Evolutionary conservation across 192 early-diverging fungal species (phyloP).

Genomic region (Diversispora epigaea): DNA sequence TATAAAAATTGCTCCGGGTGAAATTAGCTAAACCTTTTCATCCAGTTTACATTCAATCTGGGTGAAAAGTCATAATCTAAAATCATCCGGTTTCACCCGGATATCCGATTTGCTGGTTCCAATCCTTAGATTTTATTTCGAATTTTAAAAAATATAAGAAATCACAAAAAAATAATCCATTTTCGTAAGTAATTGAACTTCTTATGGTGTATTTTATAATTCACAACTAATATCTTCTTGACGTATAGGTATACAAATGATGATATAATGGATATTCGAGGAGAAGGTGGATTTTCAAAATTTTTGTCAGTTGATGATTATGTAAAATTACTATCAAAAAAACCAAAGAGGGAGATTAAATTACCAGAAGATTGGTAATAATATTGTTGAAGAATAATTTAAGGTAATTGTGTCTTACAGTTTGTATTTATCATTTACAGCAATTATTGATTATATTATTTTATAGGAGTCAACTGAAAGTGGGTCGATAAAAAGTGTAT

Average conservation of each 20-base stretch:
- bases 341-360: slow-evolving; percentile 9
- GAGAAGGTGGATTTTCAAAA: slow-evolving; percentile 18
- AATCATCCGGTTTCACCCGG: no score
- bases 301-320: slow-evolving; percentile 15
- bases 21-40: no score
- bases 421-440: no score
- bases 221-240: slow-evolving; percentile 24
- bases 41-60: no score
- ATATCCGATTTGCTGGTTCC: no score
- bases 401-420: no score
- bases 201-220: neutral
- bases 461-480: no score
- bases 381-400: slow-evolving; percentile 15
- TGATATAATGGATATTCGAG: slow-evolving; percentile 29
- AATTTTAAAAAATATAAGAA: slow-evolving; percentile 25
- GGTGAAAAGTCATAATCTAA: no score
- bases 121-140: slow-evolving; percentile 20
- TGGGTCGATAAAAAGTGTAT: slow-evolving; percentile 3
- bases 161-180: slow-evolving; percentile 6
- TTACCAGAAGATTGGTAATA: slow-evolving; percentile 1
- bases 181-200: slow-evolving; percentile 18
- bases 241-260: slow-evolving; percentile 22
- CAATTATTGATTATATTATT: no score
- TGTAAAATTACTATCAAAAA: slow-evolving; percentile 14
- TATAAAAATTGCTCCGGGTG: no score